A percentile compares a stretch with the other conserved stretches of the same genome.
phyloP scores from a whole-genome alignment of 306 rosid genomes.

The Cucumis hystrix region DNA sequence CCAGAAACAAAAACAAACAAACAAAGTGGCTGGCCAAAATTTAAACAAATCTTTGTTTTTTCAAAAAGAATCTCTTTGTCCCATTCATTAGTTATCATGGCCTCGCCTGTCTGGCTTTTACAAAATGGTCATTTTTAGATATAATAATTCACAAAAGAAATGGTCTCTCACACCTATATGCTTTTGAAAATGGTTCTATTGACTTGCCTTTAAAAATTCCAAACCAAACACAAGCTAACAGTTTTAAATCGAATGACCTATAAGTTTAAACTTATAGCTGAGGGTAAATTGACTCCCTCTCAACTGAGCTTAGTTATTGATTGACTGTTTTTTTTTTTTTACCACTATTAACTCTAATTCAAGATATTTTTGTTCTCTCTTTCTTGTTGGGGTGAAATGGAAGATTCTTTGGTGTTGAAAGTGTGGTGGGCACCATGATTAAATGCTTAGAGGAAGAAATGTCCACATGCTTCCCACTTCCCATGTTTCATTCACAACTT shows the following conservation, averaged over 20 bases:
- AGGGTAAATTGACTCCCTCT: too few relatives aligned
- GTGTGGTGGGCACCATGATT: background rate
- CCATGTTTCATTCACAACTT: background rate
- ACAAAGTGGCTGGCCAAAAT: background rate
- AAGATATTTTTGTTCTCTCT: background rate
- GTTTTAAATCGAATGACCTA: too few relatives aligned
- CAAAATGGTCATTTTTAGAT: background rate
- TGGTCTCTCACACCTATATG: background rate
- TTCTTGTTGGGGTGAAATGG: background rate
- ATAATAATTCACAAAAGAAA: background rate
- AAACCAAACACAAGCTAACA: background rate
- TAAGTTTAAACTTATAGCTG: too few relatives aligned
- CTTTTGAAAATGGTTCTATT: background rate
- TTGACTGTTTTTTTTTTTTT: background rate
- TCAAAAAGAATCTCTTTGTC: background rate
- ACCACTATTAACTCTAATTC: background rate
- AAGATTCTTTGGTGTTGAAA: background rate
- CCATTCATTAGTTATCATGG: background rate
- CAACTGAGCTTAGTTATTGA: too few relatives aligned
- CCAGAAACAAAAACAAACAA: too few relatives aligned
- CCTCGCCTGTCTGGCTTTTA: background rate
- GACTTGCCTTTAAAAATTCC: background rate
- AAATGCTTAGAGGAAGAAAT: slow-evolving; percentile 2
- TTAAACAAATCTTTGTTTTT: background rate
- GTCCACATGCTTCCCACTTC: slow-evolving; percentile 1